Conservation (phyloP, 75 land plant species). For the Selaginella moellendorffii region DNA sequence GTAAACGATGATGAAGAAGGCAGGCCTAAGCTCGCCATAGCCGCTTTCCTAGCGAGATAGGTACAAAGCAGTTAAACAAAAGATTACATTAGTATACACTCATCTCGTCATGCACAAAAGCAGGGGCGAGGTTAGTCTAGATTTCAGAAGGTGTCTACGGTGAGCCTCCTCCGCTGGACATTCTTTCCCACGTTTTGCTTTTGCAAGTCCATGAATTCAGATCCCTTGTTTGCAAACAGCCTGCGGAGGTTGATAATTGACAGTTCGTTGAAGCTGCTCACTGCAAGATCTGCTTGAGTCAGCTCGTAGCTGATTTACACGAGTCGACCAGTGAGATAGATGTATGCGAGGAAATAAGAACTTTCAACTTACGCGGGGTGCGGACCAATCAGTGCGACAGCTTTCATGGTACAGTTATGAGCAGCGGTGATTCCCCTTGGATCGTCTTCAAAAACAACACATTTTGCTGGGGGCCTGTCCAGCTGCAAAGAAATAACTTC, state of each 20-base stretch:
- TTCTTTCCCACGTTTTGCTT: conserved; percentile 63
- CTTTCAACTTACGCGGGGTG: conserved; percentile 68
- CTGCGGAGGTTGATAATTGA: conserved; percentile 90
- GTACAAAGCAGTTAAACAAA: too few species aligned
- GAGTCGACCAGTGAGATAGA: too few species aligned
- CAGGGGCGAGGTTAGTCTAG: too few species aligned
- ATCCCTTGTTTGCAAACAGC: conserved; percentile 80
- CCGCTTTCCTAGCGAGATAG: too few species aligned
- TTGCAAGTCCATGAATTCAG: conserved; percentile 80
- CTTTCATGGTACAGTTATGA: conserved; percentile 99
- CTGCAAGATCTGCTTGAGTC: conserved; percentile 93
- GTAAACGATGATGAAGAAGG: too few species aligned
- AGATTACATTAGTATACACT: too few species aligned
- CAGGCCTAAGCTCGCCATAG: too few species aligned
- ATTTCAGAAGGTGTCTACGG: conserved; percentile 44
- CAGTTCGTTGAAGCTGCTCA: conserved; percentile 71
- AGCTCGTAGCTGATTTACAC: conserved; percentile 69
- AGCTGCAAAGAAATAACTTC: conserved; percentile 36
- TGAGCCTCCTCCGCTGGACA: conserved; percentile 53
- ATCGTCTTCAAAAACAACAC: conserved; percentile 97
- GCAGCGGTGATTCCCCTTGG: conserved; percentile 93
- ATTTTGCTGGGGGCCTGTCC: conserved; percentile 84
- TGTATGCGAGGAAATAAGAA: not conserved
- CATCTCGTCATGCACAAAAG: too few species aligned
- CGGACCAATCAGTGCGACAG: conserved; percentile 84